Percentiles rank a stretch among this genome's conserved stretches.
These are phyloP conservation scores for Phaeosphaeriaceae sp. DNA, from an alignment of 2,329 filamentous ascomycete species.

Conservation along the genomic window DNA sequence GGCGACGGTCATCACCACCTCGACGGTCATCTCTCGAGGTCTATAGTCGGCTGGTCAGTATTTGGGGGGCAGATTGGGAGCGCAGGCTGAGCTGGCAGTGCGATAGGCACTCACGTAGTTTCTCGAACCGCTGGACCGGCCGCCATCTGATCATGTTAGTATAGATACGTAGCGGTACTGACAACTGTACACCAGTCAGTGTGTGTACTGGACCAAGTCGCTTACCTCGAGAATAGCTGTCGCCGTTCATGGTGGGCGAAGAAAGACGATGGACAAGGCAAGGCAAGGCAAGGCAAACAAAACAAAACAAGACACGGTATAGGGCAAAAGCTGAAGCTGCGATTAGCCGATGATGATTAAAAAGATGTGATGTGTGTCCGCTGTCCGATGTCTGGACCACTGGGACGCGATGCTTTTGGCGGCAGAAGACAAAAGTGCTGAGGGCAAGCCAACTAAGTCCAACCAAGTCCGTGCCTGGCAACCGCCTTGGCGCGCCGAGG, in stretches of 20 bases:
- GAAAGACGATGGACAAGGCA: not conserved
- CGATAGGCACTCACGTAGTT: constrained; percentile 45
- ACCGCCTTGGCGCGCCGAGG: constrained; percentile 23
- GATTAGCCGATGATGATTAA: constrained; percentile 21
- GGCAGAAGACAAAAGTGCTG: constrained; percentile 18
- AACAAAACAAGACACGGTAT: too few relatives aligned
- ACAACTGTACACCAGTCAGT: constrained; percentile 48
- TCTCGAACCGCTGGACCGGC: constrained; percentile 44
- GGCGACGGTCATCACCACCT: constrained; percentile 50
- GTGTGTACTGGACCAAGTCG: constrained; percentile 38
- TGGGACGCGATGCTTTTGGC: constrained; percentile 25
- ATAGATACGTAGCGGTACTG: too few relatives aligned
- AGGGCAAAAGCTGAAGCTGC: constrained; percentile 17
- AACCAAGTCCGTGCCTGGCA: constrained; percentile 24
- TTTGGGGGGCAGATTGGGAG: not conserved
- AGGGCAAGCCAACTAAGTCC: too few relatives aligned
- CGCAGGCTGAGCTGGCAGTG: constrained; percentile 14
- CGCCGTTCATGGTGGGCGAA: constrained; percentile 75
- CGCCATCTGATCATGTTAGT: constrained; percentile 48
- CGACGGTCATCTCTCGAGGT: constrained; percentile 42
- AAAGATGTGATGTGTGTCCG: constrained; percentile 9
- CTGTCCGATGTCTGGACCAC: constrained; percentile 17
- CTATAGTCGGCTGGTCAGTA: constrained; percentile 34
- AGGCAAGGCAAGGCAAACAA: too few relatives aligned
- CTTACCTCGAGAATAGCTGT: constrained; percentile 80